Conservation (phyloP, 2,329 filamentous ascomycete species). For the Monilinia polystroma region DNA sequence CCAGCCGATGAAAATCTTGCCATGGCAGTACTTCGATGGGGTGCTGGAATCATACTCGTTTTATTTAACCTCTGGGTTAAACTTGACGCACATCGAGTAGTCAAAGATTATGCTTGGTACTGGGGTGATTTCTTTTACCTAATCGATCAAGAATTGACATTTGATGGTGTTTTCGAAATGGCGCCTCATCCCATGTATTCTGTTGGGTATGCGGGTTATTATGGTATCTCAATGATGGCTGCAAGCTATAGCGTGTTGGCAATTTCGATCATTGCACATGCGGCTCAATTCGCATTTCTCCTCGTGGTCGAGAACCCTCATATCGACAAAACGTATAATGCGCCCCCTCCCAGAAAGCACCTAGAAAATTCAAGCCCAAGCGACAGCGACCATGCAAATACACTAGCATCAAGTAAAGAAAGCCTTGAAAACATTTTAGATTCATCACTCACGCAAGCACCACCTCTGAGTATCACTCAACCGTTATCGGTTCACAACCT, state of each 20-base stretch:
- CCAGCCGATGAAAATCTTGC: constrained; percentile 69
- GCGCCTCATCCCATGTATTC: constrained; percentile 99
- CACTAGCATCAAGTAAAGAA: constrained; percentile 40
- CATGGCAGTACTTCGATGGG: constrained; percentile 75
- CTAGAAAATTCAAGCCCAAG: constrained; percentile 36
- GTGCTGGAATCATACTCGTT: constrained; percentile 72
- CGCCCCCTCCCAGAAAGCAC: constrained; percentile 69
- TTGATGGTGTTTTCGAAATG: constrained; percentile 99
- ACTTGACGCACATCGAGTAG: constrained; percentile 92
- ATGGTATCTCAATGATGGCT: constrained; percentile 96
- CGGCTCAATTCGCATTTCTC: constrained; percentile 91
- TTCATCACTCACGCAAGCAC: constrained; percentile 22
- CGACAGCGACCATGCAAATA: constrained; percentile 42
- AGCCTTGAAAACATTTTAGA: constrained; percentile 36
- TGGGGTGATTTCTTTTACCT: constrained; percentile 99
- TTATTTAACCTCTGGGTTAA: constrained; percentile 99
- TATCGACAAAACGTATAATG: constrained; percentile 96
- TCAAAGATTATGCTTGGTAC: constrained; percentile 99
- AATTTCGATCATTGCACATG: constrained; percentile 93
- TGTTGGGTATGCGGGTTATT: constrained; percentile 95
- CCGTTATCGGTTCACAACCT: constrained; percentile 78
- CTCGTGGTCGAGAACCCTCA: constrained; percentile 92
- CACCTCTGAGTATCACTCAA: constrained; percentile 45
- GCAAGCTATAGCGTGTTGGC: constrained; percentile 97
- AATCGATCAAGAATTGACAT: constrained; percentile 95